A percentile compares a stretch with the other conserved stretches of the same genome.
phyloP scores from a whole-genome alignment of 306 rosid genomes.

The Quercus engelmannii region DNA sequence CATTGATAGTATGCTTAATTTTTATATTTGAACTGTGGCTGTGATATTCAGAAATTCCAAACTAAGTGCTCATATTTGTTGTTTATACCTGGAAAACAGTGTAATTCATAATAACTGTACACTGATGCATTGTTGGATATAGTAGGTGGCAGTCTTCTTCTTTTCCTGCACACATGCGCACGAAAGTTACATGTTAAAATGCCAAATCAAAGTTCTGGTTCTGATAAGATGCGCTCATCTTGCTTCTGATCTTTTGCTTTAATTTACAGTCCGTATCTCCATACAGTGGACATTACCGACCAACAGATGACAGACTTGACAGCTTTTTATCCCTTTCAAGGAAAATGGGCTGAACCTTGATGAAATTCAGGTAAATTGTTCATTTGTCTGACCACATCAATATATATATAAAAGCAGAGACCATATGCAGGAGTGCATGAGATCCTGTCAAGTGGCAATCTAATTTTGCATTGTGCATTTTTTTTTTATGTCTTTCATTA shows the following conservation, averaged over 20 bases:
- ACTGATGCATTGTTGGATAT: neutral
- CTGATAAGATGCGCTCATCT: neutral
- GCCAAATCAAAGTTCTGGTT: neutral
- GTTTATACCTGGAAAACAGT: neutral
- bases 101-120: neutral
- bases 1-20: neutral
- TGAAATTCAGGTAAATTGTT: conserved; percentile 67
- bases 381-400: neutral
- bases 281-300: conserved; percentile 97
- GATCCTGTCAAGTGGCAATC: too few relatives aligned
- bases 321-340: conserved; percentile 54
- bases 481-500: too few relatives aligned
- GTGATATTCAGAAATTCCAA: neutral
- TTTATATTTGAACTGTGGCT: neutral
- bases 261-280: conserved; percentile 75
- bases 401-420: too few relatives aligned
- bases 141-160: neutral
- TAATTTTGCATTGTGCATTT: too few relatives aligned
- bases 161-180: neutral
- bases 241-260: conserved; percentile 33
- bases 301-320: conserved; percentile 66
- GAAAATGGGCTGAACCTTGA: conserved; percentile 71
- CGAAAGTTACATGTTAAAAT: neutral
- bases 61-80: neutral
- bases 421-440: too few relatives aligned